phyloP scores from a whole-genome alignment of 108 stramenopile genomes.

The Cyclotella kingstonii region DNA sequence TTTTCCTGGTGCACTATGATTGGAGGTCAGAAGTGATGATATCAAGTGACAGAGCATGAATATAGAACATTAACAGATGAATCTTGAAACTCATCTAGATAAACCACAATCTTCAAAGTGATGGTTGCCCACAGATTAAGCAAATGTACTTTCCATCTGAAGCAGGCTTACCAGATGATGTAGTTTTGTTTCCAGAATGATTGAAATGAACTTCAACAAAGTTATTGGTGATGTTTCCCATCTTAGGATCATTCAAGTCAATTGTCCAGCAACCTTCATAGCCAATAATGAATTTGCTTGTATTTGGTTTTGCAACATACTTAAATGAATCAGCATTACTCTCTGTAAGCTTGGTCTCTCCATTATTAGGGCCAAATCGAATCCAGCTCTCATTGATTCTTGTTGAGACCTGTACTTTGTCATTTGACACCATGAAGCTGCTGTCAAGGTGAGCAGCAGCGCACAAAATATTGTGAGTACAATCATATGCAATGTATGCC shows the following conservation, averaged over 20 bases:
- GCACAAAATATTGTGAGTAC: neutral
- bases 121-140: too few species aligned
- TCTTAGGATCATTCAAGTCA: neutral
- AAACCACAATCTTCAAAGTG: too few species aligned
- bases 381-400: constrained; percentile 1
- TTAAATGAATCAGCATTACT: neutral
- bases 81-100: too few species aligned
- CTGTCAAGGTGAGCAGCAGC: constrained; percentile 1
- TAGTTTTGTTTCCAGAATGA: neutral
- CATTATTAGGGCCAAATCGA: neutral
- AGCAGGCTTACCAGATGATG: constrained; percentile 3
- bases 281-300: neutral
- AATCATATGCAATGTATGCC: neutral
- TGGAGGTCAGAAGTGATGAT: too few species aligned
- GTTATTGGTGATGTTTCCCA: neutral
- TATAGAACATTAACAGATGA: too few species aligned
- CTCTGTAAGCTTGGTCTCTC: neutral
- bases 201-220: constrained; percentile 10
- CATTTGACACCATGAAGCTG: neutral
- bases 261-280: constrained; percentile 12
- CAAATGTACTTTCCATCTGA: neutral
- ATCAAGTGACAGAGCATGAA: too few species aligned
- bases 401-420: neutral
- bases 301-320: constrained; percentile 1
- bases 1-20: too few species aligned